phyloP scores from a whole-genome alignment of 1,284 basidiomycete species.

The Boletus sp. region DNA sequence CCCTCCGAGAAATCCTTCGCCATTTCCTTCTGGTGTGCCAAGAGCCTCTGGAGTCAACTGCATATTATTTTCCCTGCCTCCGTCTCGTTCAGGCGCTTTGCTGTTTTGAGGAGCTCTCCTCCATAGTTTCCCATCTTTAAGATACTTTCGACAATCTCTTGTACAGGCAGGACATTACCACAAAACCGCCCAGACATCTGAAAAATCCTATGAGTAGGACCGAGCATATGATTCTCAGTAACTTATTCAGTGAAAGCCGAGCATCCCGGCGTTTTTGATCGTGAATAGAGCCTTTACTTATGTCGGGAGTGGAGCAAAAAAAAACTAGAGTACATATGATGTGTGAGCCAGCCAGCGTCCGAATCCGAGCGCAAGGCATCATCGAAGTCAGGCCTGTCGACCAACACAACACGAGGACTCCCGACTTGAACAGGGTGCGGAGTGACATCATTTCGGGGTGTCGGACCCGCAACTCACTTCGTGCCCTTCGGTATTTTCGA shows the following conservation, averaged over 20 bases:
- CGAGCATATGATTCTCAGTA: conserved; percentile 49
- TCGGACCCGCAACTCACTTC: not conserved
- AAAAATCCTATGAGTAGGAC: conserved; percentile 48
- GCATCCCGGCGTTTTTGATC: conserved; percentile 6
- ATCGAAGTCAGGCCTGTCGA: conserved; percentile 36
- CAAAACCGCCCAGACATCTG: conserved; percentile 44
- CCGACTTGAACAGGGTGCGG: not conserved
- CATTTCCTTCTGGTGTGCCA: conserved; percentile 16
- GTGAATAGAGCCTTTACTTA: not conserved
- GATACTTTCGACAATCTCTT: conserved; percentile 11
- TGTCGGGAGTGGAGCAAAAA: not conserved
- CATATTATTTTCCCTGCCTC: conserved; percentile 26
- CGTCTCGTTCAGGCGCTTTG: conserved; percentile 27
- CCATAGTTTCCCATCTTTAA: not conserved
- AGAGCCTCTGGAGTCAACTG: conserved; percentile 20
- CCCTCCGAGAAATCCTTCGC: conserved; percentile 20
- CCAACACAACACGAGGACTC: conserved; percentile 21
- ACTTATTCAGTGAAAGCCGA: conserved; percentile 57
- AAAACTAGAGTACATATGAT: too few relatives aligned
- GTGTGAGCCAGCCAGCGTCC: conserved; percentile 31
- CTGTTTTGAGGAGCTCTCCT: conserved; percentile 14
- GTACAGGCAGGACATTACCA: conserved; percentile 13
- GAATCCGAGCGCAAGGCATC: conserved; percentile 30
- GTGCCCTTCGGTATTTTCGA: not conserved
- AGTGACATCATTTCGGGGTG: conserved; percentile 5